Base-by-base conservation (phyloP, 129 eudicot genomes). In the Deinandra increscens region DNA sequence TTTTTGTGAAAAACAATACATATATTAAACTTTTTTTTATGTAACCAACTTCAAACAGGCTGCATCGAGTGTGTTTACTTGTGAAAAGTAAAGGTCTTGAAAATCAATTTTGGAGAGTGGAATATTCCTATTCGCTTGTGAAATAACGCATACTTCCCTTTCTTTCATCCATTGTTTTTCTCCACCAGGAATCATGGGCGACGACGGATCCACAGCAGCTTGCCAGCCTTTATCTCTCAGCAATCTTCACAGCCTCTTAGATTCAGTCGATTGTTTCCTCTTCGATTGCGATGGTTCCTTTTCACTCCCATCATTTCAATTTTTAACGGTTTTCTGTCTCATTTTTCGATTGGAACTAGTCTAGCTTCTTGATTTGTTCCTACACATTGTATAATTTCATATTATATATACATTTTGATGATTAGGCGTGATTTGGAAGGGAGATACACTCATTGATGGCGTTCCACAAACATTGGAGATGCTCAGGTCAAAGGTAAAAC, bases 391-490 rank as follows among this genome's bases (percentile, higher is more conserved):
- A 18, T 20, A 14, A 12, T 3, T 49, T 18, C 34, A 20, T 3
- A 37, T 43, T n/a, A n/a, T n/a, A n/a, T n/a, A n/a, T n/a, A n/a
- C n/a, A 5, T 44, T 18, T 37, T 62, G 4, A 4, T 17, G 38
- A 61, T 74, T 68, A 91, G 97, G 98, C 68, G 98, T 89, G 9
- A 87, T 93, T 18, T 93, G 98, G 98, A 93, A 89, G 55, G 98
- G 97, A 8, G 97, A 93, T 75, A 75, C 81, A 31, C 88, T 89
- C 26, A 89, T 93, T 76, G 85, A 93, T 80, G 92, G 97, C 7
- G 95, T 85, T 76, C 70, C 83, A 46, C 74, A 81, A 31, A 85
- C 98, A 34, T 76, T 93, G 37, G 84, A 93, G 29, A 33, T 75
- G 90, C 98, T 93, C 67, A 89, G 96, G 54, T 80, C 95, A 42